These are phyloP conservation scores for Brasenia schreberi DNA, from an alignment of 164 flowering plant genomes.

Conservation along the genomic window DNA sequence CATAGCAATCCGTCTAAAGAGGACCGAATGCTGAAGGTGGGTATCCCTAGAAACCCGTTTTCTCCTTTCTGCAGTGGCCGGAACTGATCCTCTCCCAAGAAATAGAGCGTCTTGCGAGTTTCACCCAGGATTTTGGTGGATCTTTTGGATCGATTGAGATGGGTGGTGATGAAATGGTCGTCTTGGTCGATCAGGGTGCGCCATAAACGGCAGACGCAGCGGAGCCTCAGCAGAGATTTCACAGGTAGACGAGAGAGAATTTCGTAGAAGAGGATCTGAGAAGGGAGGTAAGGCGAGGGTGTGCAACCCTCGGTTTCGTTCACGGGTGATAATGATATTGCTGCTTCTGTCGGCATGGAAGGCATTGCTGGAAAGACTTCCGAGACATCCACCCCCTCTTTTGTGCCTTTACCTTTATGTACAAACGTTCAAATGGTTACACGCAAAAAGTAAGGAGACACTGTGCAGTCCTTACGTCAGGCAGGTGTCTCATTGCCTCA, in stretches of 20 bases:
- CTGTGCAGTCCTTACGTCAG: no score
- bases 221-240: neutral
- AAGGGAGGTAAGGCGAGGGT: neutral
- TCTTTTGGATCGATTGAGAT: neutral
- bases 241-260: neutral
- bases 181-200: neutral
- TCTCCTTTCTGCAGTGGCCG: neutral
- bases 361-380: no score
- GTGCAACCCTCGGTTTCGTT: neutral
- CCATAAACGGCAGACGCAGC: neutral
- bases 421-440: neutral
- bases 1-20: neutral
- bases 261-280: neutral
- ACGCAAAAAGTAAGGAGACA: no score
- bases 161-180: neutral
- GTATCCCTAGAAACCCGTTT: neutral
- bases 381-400: neutral
- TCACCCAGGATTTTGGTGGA: neutral
- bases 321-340: neutral
- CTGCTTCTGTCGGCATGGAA: neutral
- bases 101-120: neutral
- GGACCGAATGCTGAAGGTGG: neutral
- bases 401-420: neutral
- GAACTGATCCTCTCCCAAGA: neutral
- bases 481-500: no score